Conservation (phyloP, 2,329 filamentous ascomycete species). For the Elsinoe australis region DNA sequence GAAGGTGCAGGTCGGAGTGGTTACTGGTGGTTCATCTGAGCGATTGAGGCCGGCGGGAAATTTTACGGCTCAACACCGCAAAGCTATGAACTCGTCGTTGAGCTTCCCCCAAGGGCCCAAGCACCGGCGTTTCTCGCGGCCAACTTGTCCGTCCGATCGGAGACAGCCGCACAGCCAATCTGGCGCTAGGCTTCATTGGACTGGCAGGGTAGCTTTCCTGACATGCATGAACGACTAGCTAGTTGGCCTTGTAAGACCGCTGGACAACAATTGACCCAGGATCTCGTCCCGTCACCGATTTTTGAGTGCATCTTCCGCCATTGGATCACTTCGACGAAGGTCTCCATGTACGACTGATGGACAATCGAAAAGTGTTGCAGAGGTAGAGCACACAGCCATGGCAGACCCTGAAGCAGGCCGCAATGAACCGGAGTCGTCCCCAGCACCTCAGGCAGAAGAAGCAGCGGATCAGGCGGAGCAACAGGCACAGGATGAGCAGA, state of each 20-base stretch:
- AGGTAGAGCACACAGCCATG: conserved; percentile 7
- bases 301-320: too few species aligned
- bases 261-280: too few species aligned
- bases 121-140: conserved; percentile 8
- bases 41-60: conserved; percentile 10
- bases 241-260: background rate
- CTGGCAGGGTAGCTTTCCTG: conserved; percentile 12
- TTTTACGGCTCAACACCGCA: conserved; percentile 14
- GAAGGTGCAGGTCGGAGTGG: too few species aligned
- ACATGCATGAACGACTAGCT: conserved; percentile 14
- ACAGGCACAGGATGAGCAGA: background rate
- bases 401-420: conserved; percentile 9
- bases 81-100: conserved; percentile 16
- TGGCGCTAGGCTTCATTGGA: conserved; percentile 5
- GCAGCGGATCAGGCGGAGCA: background rate
- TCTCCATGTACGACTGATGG: background rate
- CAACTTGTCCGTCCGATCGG: conserved; percentile 7
- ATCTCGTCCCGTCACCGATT: too few species aligned
- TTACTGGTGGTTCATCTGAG: background rate
- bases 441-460: background rate
- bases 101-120: conserved; percentile 9
- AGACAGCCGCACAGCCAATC: background rate
- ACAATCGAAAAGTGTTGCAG: background rate
- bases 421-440: background rate
- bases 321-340: too few species aligned